These are phyloP conservation scores for Zymoseptoria crescenta DNA, from an alignment of 2,329 filamentous ascomycete genomes.

Conservation along the genomic window DNA sequence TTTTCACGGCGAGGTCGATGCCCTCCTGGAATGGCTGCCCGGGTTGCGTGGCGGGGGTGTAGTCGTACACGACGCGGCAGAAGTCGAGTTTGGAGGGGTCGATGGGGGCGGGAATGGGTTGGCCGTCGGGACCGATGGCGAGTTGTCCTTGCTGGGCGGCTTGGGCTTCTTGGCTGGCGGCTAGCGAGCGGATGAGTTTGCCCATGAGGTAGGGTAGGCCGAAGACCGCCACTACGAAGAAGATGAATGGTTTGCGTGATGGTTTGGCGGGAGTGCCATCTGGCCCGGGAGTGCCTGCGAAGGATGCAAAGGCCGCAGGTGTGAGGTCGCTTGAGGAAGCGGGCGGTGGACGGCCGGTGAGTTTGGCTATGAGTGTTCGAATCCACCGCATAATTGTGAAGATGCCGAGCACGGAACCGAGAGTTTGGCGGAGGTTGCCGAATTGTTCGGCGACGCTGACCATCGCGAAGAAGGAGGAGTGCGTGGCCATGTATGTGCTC, in stretches of 20 bases:
- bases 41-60: constrained; percentile 64
- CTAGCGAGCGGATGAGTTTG: constrained; percentile 82
- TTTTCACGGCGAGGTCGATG: constrained; percentile 84
- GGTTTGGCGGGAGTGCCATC: constrained; percentile 65
- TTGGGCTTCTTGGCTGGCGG: constrained; percentile 77
- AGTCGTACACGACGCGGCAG: constrained; percentile 91
- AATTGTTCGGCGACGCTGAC: constrained; percentile 97
- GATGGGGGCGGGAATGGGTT: constrained; percentile 45
- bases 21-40: constrained; percentile 45
- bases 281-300: constrained; percentile 58
- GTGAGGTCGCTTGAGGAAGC: constrained; percentile 82
- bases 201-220: constrained; percentile 95
- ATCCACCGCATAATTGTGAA: constrained; percentile 96
- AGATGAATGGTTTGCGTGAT: constrained; percentile 89
- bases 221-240: constrained; percentile 91
- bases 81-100: constrained; percentile 93
- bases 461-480: constrained; percentile 98
- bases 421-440: constrained; percentile 81
- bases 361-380: constrained; percentile 79
- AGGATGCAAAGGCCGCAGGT: constrained; percentile 81
- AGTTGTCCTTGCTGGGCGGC: constrained; percentile 52
- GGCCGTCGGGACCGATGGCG: constrained; percentile 36
- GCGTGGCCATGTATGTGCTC: constrained; percentile 98
- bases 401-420: constrained; percentile 89
- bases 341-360: constrained; percentile 84